Evolutionary conservation across 306 rosid species (phyloP), one percentile per base, ranked within the genome.

Genomic region (Trichosanthes cucumerina): DNA sequence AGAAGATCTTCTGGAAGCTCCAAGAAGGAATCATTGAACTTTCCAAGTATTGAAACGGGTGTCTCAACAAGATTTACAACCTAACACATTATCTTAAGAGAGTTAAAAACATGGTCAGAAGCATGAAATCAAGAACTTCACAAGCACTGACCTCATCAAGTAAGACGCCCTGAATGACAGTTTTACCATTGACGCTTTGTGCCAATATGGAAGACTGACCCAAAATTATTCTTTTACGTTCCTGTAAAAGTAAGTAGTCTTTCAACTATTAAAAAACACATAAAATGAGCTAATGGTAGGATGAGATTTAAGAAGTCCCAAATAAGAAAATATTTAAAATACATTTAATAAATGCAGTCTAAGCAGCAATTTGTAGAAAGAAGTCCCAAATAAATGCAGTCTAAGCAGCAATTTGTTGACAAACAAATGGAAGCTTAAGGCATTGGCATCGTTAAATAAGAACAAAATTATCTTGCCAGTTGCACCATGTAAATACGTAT

Each of bases 11-110:
- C 88, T 28, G 98, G 98, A 90, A 94, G 98, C 82, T 84, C 89
- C 80, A 94, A 88, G 89, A 94, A 94, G 82, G 96, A 85, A 79
- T 90, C 92, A 24, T 87, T 75, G 78, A 92, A 94, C 85, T 88
- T 89, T 79, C 98, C 96, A 79, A 94, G 94, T 77, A 94, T 90
- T 33, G 98, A 91, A 82, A 89, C 81, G 83, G 98, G 98, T 23
- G 93, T 91, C 88, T 94, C 98, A 71, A 94, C 95, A 79, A 92
- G 96, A 92, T 94, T 94, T 76, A 85, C 93, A 83, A 94, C 97
- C 98, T 94, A 83, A 52, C 75, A 59, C 77, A 73, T 65, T 43
- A 79, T 68, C 52, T 9, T 28, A 68, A 34, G n/a, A 9, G 34
- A 23, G 44, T 54, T 50, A 77, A 36, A n/a, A 57, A 76, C n/a